Evolutionary conservation across 2,329 filamentous ascomycete genomes (phyloP).

Genomic region (Nectriaceae sp.): DNA sequence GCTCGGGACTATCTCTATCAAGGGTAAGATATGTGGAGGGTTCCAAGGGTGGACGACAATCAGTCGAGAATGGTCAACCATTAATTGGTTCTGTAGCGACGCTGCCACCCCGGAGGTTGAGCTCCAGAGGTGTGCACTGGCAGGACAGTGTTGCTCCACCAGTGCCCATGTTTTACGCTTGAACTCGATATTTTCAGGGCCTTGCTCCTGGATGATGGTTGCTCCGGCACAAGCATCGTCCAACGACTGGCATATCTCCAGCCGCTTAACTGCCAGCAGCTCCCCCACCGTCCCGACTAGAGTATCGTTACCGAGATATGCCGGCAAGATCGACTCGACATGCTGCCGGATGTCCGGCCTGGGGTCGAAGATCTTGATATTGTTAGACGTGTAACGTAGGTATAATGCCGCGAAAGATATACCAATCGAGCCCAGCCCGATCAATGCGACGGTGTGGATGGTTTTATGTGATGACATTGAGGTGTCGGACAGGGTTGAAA

Average conservation of each 20-base stretch:
- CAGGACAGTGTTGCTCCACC: not conserved
- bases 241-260: constrained; percentile 13
- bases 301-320: constrained; percentile 4
- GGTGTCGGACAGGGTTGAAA: no score
- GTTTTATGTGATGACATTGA: no score
- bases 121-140: not conserved
- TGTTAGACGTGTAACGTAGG: constrained; percentile 15
- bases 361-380: constrained; percentile 14
- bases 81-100: not conserved
- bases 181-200: constrained; percentile 18
- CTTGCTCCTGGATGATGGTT: constrained; percentile 22
- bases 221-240: constrained; percentile 11
- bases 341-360: constrained; percentile 16
- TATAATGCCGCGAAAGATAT: constrained; percentile 18
- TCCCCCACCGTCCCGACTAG: rapidly evolving
- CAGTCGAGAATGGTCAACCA: not conserved
- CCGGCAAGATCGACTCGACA: constrained; percentile 11
- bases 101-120: not conserved
- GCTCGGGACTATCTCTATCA: not conserved
- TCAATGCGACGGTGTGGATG: constrained; percentile 21
- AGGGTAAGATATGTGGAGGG: not conserved
- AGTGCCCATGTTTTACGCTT: constrained; percentile 5
- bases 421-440: constrained; percentile 18
- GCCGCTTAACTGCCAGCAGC: constrained; percentile 3
- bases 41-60: not conserved